Evolutionary conservation across 805 yeast genomes (phyloP), one percentile per base, ranked within the genome.

Genomic region (Kazachstania kunashirensis): DNA sequence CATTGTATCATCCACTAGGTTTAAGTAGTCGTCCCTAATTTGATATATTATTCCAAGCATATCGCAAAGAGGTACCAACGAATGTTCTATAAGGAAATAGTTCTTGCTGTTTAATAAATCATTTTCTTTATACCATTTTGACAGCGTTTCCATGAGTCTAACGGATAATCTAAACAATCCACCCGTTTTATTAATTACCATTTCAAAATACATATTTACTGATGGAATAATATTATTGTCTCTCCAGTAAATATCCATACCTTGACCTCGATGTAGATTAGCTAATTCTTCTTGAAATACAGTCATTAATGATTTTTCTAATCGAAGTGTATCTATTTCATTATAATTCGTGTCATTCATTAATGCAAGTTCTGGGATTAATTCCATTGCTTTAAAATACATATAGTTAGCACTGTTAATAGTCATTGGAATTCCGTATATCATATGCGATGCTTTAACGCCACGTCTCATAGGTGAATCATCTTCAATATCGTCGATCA

Each of bases 401-500:
- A 82, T 80, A 54, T 80, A 75, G 56, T 83, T 84, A 3, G 94
- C 83, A 36, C 86, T 70, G 52, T 88, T 88, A 38, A 89, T 75
- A 3, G 95, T 82, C 49, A 75, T 73, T 0, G 95, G 85, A 0
- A 69, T 57, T 0, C 97, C 97, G 54, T 63, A 88, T 13, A 79
- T 67, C 34, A 72, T 58, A 55, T 88, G 96, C 0, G 95, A 83
- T 4, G 84, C 77, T 1, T 86, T 85, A 24, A 65, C 57, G 1
- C 96, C 96, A 28, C 97, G 58, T 45, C 97, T 66, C 31, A 75
- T 61, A 15, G 59, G 61, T 0, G 94, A 80, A 28, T 60, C 65
- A 55, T 88, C 97, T 53, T 88, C 97, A 19, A 88, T 81, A 50
- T 88, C 97, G 57, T 88, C 97, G 27, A 88, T 74, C 36, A 81